Percentiles rank a stretch among this genome's conserved stretches.
Evolutionary conservation across 2,329 filamentous ascomycete genomes (phyloP).

Genomic region (Madurella mycetomatis): DNA sequence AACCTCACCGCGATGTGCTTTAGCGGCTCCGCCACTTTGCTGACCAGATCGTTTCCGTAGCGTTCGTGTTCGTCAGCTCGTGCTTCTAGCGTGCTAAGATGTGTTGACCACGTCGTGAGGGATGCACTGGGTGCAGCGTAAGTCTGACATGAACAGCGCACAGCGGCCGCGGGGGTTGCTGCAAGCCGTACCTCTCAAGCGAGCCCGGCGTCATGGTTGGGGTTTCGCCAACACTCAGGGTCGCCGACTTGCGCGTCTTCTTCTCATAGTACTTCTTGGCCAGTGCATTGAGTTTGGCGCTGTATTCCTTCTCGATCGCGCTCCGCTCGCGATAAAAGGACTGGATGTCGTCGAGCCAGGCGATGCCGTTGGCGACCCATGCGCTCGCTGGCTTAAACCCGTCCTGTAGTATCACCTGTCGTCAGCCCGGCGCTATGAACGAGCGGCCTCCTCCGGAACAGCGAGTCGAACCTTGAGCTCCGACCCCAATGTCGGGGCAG

Average conservation of each 20-base stretch:
- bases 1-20: slow-evolving; percentile 70
- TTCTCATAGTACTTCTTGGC: slow-evolving; percentile 96
- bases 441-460: slow-evolving; percentile 18
- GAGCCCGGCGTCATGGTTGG: slow-evolving; percentile 92
- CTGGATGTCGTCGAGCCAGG: slow-evolving; percentile 95
- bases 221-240: slow-evolving; percentile 87
- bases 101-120: slow-evolving; percentile 93
- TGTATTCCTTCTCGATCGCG: slow-evolving; percentile 94
- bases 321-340: slow-evolving; percentile 95
- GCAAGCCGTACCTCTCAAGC: slow-evolving; percentile 65
- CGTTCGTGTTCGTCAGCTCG: slow-evolving; percentile 85
- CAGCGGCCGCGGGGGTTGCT: slow-evolving; percentile 2
- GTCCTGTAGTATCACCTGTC: slow-evolving; percentile 57
- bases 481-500: slow-evolving; percentile 80
- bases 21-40: slow-evolving; percentile 80
- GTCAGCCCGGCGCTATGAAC: slow-evolving; percentile 12
- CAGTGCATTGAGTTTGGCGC: slow-evolving; percentile 76
- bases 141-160: slow-evolving; percentile 10
- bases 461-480: slow-evolving; percentile 74
- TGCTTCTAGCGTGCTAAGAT: slow-evolving; percentile 83
- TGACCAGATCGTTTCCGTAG: slow-evolving; percentile 72
- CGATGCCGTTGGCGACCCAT: slow-evolving; percentile 86
- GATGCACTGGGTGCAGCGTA: slow-evolving; percentile 60
- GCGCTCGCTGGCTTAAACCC: slow-evolving; percentile 91
- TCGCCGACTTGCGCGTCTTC: slow-evolving; percentile 85